Evolutionary conservation across 345 rosid genomes (phyloP).

Genomic region (Salix udensis): DNA sequence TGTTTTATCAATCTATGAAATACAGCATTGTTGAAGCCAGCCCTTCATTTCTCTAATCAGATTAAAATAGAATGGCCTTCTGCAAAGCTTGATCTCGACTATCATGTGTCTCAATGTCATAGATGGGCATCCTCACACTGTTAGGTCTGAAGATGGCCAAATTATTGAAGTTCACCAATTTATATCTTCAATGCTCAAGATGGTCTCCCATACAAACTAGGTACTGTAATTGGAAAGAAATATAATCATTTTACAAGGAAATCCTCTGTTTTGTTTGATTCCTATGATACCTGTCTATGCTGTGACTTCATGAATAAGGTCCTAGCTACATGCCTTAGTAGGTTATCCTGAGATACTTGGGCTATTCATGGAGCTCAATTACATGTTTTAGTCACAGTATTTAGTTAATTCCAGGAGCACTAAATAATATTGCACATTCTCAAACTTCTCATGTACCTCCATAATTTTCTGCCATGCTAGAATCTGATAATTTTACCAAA

Average conservation of each 20-base stretch:
- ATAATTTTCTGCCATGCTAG: background rate
- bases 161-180: background rate
- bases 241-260: background rate
- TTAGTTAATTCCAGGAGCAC: background rate
- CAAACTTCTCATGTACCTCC: background rate
- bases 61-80: too few species aligned
- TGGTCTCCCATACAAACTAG: background rate
- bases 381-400: background rate
- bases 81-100: background rate
- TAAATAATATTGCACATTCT: conserved; percentile 8
- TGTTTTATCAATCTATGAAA: background rate
- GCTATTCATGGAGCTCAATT: background rate
- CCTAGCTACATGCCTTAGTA: background rate
- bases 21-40: too few species aligned
- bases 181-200: background rate
- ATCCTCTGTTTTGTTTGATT: background rate
- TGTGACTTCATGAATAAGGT: background rate
- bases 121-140: background rate
- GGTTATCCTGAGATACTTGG: background rate
- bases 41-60: too few species aligned
- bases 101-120: background rate
- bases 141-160: background rate
- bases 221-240: background rate
- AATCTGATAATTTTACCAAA: conserved; percentile 5
- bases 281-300: background rate